These are phyloP conservation scores for Camelina laxa DNA, from an alignment of 345 rosid species.

Conservation along the genomic window DNA sequence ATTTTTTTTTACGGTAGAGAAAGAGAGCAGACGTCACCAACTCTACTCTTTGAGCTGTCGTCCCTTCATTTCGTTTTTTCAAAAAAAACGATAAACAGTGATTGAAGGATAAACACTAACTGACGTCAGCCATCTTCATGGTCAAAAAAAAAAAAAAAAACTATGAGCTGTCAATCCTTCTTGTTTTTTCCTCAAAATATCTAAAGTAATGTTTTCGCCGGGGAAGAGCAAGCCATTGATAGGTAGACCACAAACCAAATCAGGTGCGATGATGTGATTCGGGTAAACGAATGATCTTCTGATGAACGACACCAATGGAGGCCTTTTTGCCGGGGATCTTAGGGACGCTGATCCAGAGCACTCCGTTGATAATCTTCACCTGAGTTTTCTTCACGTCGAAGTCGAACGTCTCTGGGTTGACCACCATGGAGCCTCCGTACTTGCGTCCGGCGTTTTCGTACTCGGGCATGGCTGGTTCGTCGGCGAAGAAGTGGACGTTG, in stretches of 20 bases:
- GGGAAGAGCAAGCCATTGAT: too few relatives aligned
- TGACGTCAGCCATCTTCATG: neutral
- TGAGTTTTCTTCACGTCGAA: neutral
- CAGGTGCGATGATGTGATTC: too few relatives aligned
- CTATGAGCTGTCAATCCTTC: too few relatives aligned
- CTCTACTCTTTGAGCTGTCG: too few relatives aligned
- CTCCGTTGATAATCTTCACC: constrained; percentile 35
- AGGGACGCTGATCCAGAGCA: constrained; percentile 36
- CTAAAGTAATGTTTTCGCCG: too few relatives aligned
- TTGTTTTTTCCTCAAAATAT: too few relatives aligned
- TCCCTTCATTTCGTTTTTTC: too few relatives aligned
- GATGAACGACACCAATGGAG: neutral
- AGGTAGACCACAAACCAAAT: too few relatives aligned
- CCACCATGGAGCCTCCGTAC: constrained; percentile 25
- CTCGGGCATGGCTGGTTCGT: constrained; percentile 17
- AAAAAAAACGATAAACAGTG: too few relatives aligned
- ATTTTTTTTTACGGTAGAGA: too few relatives aligned
- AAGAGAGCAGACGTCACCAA: too few relatives aligned
- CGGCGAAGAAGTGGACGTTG: constrained; percentile 37
- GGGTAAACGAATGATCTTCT: neutral
- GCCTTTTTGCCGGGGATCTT: constrained; percentile 23
- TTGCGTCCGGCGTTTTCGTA: constrained; percentile 23
- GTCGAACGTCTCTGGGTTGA: neutral
- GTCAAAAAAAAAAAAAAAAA: too few relatives aligned
- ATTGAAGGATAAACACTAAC: neutral